phyloP scores from a whole-genome alignment of 148 eudicot genomes.

The Dysphania ambrosioides region DNA sequence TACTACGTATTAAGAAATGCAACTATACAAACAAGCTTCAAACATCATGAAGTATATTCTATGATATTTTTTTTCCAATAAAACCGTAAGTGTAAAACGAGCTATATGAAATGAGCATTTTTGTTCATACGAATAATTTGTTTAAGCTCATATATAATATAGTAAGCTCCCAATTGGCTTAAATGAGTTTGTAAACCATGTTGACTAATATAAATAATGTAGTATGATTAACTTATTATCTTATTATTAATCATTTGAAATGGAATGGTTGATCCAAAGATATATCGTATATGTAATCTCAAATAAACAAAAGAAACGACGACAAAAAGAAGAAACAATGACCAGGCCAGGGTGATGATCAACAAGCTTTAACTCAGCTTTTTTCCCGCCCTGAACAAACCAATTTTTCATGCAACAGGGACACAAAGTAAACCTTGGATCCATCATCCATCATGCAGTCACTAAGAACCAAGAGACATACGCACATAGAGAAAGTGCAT shows the following conservation, averaged over 20 bases:
- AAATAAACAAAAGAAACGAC: background rate
- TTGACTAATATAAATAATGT: background rate
- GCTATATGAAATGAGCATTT: background rate
- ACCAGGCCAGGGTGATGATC: constrained; percentile 18
- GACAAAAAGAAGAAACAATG: constrained; percentile 5
- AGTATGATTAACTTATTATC: background rate
- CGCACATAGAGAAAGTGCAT: background rate
- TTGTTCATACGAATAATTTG: no score
- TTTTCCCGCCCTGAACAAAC: constrained; percentile 17
- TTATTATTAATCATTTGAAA: background rate
- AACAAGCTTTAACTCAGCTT: constrained; percentile 20
- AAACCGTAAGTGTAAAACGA: no score
- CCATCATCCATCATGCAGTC: constrained; percentile 21
- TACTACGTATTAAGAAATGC: no score
- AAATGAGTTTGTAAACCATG: background rate
- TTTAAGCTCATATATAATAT: no score
- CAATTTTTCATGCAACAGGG: constrained; percentile 19
- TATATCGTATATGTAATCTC: background rate
- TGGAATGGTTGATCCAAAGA: background rate
- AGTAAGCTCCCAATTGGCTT: background rate
- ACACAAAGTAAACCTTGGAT: constrained; percentile 31
- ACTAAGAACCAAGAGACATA: background rate
- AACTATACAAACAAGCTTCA: no score
- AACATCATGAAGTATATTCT: no score
- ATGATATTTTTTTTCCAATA: no score